Percentiles rank a stretch among this genome's conserved stretches.
phyloP scores from a whole-genome alignment of 371 early-diverging fungal genomes.

The Batrachochytrium dendrobatidis region DNA sequence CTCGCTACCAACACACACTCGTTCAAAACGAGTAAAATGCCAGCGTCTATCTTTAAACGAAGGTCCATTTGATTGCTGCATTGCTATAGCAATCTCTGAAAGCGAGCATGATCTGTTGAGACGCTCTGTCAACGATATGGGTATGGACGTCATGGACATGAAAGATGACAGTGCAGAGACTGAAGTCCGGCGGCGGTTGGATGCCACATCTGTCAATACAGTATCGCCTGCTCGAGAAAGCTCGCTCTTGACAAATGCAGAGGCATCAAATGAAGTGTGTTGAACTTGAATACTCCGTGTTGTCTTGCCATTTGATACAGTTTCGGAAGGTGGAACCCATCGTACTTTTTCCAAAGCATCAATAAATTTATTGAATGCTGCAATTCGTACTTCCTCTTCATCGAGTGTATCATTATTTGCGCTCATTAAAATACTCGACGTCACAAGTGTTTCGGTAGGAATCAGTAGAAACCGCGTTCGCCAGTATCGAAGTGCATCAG shows the following conservation, averaged over 20 bases:
- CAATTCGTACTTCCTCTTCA: conserved; percentile 85
- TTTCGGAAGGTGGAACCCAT: conserved; percentile 18
- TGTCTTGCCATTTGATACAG: conserved; percentile 4
- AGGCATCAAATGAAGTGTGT: conserved; percentile 21
- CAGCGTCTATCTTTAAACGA: conserved; percentile 76
- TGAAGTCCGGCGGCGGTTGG: too few species aligned
- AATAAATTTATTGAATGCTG: conserved; percentile 62
- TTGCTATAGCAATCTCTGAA: conserved; percentile 51
- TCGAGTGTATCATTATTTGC: conserved; percentile 55
- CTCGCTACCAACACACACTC: conserved; percentile 80
- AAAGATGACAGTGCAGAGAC: neutral
- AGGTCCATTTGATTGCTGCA: conserved; percentile 72
- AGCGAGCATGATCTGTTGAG: conserved; percentile 17
- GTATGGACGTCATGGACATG: neutral
- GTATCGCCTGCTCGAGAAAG: too few species aligned
- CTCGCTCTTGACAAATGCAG: conserved; percentile 23
- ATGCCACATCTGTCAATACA: too few species aligned
- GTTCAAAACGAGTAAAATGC: conserved; percentile 73
- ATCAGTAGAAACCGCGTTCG: conserved; percentile 84
- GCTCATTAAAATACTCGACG: conserved; percentile 35
- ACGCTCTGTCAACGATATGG: neutral
- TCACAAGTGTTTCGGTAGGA: conserved; percentile 64
- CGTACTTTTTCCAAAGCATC: conserved; percentile 31
- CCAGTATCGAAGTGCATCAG: conserved; percentile 75
- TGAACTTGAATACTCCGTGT: conserved; percentile 18